phyloP scores from a whole-genome alignment of 2,329 filamentous ascomycete genomes.

The Diaporthe citrichinensis region DNA sequence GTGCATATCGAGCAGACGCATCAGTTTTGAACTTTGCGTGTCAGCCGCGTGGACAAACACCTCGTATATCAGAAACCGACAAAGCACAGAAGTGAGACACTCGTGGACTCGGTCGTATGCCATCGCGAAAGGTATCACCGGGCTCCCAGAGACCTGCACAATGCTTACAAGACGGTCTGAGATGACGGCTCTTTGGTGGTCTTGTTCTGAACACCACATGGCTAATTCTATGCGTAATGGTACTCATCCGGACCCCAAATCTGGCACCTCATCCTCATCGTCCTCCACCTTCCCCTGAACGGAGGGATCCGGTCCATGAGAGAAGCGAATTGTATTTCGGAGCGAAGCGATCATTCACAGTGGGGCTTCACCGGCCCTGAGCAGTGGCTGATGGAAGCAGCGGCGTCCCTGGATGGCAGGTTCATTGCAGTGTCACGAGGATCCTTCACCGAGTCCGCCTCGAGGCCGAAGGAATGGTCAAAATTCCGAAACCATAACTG shows the following conservation, averaged over 20 bases:
- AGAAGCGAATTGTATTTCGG: neutral
- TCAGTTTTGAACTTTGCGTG: constrained; percentile 1
- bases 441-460: neutral
- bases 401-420: neutral
- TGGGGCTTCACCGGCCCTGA: neutral
- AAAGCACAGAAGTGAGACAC: constrained; percentile 19
- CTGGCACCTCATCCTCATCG: neutral
- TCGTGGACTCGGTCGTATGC: constrained; percentile 26
- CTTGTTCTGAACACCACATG: constrained; percentile 20
- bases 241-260: neutral
- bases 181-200: neutral
- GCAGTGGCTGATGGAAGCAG: neutral
- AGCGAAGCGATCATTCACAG: neutral
- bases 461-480: neutral
- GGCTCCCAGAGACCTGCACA: neutral
- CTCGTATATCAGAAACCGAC: constrained; percentile 30
- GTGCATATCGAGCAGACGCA: neutral
- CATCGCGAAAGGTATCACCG: neutral
- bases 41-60: neutral
- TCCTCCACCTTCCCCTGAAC: neutral
- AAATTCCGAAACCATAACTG: neutral
- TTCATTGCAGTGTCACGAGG: neutral
- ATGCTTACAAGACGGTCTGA: constrained; percentile 18
- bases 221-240: neutral
- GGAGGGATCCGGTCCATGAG: neutral